Conservation (phyloP, 164 flowering plant genomes). For the Amborella trichopoda region DNA sequence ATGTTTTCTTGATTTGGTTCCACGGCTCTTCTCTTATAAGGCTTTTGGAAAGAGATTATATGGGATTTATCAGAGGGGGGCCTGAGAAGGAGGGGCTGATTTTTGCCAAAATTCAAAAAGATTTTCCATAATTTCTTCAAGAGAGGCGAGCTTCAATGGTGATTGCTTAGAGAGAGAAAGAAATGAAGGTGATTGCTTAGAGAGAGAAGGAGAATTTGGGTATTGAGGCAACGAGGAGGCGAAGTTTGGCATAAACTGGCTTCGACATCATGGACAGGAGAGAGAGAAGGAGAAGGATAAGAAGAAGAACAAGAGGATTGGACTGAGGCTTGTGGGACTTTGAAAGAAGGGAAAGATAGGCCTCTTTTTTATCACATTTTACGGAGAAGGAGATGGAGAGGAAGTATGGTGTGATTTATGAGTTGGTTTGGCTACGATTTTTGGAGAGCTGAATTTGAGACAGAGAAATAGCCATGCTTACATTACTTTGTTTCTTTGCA, state of each 20-base stretch:
- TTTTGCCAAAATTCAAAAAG: constrained; percentile 41
- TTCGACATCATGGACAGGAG: constrained; percentile 32
- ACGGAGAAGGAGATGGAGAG: constrained; percentile 4
- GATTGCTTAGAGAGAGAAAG: background rate
- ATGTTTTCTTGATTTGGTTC: constrained; percentile 3
- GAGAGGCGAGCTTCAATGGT: constrained; percentile 8
- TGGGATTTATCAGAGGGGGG: constrained; percentile 4
- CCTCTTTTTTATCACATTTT: background rate
- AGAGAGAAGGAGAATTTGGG: background rate
- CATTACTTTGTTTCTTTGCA: background rate
- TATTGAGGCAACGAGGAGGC: constrained; percentile 2
- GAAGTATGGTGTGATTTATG: background rate
- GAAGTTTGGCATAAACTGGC: constrained; percentile 24
- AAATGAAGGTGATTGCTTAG: no score
- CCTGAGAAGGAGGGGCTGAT: constrained; percentile 22
- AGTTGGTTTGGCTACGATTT: background rate
- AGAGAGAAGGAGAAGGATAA: constrained; percentile 5
- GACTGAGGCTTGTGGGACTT: no score
- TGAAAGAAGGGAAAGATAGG: no score
- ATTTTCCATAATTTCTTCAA: constrained; percentile 38
- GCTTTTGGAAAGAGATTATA: constrained; percentile 28
- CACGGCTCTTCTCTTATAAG: constrained; percentile 25
- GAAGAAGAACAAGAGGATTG: background rate
- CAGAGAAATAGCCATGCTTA: background rate
- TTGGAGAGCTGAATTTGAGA: background rate